Percentiles rank a stretch among this genome's conserved stretches.
Evolutionary conservation across 2,329 filamentous ascomycete genomes (phyloP).

Genomic region (Madurella mycetomatis): DNA sequence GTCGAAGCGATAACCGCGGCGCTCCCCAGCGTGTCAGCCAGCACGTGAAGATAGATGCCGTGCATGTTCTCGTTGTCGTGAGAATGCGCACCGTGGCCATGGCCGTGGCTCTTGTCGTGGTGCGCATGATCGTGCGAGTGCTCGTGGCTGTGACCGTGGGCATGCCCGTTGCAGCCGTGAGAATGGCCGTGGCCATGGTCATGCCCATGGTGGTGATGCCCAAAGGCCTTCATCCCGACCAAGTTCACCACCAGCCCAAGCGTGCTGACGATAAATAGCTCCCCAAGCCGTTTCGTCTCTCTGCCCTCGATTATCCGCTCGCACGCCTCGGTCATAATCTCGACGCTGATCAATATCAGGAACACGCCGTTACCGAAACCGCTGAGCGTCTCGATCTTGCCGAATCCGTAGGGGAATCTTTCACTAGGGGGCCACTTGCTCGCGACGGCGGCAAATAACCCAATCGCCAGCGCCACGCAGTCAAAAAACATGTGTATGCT

Average conservation of each 20-base stretch:
- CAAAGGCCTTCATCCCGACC: slow-evolving; percentile 84
- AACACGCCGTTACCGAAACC: slow-evolving; percentile 97
- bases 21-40: slow-evolving; percentile 91
- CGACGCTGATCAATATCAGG: slow-evolving; percentile 88
- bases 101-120: slow-evolving; percentile 32
- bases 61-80: slow-evolving; percentile 97
- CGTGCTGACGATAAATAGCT: slow-evolving; percentile 83
- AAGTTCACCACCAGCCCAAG: slow-evolving; percentile 86
- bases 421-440: slow-evolving; percentile 93
- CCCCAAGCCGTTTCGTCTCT: slow-evolving; percentile 76
- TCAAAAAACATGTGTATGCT: slow-evolving; percentile 99
- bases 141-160: slow-evolving; percentile 28
- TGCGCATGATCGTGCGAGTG: slow-evolving; percentile 32
- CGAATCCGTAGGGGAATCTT: slow-evolving; percentile 89
- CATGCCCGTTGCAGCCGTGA: slow-evolving; percentile 35
- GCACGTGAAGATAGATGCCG: slow-evolving; percentile 91
- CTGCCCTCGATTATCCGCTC: slow-evolving; percentile 81
- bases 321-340: slow-evolving; percentile 92
- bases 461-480: slow-evolving; percentile 86
- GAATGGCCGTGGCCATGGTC: slow-evolving; percentile 42
- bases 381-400: slow-evolving; percentile 93
- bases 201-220: slow-evolving; percentile 59
- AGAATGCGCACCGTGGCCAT: slow-evolving; percentile 38
- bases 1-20: slow-evolving; percentile 93
- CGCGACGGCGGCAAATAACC: slow-evolving; percentile 86